A percentile compares a stretch with the other conserved stretches of the same genome.
Evolutionary conservation across 805 yeast species (phyloP).

Genomic region (Candida bentonensis): DNA sequence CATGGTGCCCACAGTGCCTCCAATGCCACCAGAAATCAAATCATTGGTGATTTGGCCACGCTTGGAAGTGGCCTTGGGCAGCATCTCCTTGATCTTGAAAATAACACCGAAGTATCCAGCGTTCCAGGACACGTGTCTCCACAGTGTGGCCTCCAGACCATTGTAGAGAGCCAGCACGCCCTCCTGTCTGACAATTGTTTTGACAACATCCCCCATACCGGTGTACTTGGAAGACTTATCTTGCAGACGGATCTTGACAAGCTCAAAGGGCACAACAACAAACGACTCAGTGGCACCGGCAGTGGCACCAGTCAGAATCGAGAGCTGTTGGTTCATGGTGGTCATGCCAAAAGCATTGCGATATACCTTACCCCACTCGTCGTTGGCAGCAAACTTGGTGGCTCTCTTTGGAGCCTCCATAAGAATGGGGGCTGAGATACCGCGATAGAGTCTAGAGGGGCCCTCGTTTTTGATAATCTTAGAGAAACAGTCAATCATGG

Average conservation of each 20-base stretch:
- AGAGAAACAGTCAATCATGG: slow-evolving; percentile 70
- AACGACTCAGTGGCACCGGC: slow-evolving; percentile 97
- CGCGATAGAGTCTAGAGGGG: slow-evolving; percentile 68
- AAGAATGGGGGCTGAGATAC: slow-evolving; percentile 88
- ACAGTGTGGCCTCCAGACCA: slow-evolving; percentile 91
- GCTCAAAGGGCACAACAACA: slow-evolving; percentile 95
- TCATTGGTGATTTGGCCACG: slow-evolving; percentile 75
- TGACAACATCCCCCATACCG: slow-evolving; percentile 73
- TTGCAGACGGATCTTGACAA: slow-evolving; percentile 88
- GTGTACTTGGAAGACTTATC: slow-evolving; percentile 71
- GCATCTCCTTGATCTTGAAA: slow-evolving; percentile 63
- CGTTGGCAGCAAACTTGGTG: slow-evolving; percentile 95
- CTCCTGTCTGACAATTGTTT: slow-evolving; percentile 53
- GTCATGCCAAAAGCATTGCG: slow-evolving; percentile 52
- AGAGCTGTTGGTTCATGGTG: slow-evolving; percentile 64
- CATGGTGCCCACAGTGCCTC: slow-evolving; percentile 95
- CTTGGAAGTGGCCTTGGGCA: slow-evolving; percentile 64
- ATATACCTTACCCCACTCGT: slow-evolving; percentile 86
- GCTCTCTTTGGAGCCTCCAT: slow-evolving; percentile 99
- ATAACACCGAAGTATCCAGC: slow-evolving; percentile 96
- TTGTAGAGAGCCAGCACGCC: slow-evolving; percentile 79
- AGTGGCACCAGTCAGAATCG: slow-evolving; percentile 89
- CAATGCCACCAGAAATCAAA: slow-evolving; percentile 82
- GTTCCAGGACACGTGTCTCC: slow-evolving; percentile 97
- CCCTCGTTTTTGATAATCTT: slow-evolving; percentile 86